Evolutionary conservation across 2,329 filamentous ascomycete genomes (phyloP).

Genomic region (Sphaerulina musiva): DNA sequence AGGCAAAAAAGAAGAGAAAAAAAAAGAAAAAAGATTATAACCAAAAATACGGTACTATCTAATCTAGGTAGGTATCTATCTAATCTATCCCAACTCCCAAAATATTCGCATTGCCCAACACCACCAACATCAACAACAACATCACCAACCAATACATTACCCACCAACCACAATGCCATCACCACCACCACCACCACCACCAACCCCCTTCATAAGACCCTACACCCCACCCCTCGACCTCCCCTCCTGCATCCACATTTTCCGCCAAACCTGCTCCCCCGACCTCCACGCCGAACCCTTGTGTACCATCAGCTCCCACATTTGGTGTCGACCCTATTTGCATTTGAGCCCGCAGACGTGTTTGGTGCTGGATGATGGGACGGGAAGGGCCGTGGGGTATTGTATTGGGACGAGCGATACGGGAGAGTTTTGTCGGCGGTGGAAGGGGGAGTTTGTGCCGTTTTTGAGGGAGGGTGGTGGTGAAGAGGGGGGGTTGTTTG

Average conservation of each 20-base stretch:
- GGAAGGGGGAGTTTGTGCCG: not conserved
- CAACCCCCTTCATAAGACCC: not conserved
- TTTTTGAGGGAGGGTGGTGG: not conserved
- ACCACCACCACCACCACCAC: not conserved
- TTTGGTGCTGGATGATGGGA: conserved; percentile 34
- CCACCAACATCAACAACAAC: no score
- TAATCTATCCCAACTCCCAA: no score
- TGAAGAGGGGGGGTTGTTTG: conserved; percentile 21
- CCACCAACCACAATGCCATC: not conserved
- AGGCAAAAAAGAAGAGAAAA: no score
- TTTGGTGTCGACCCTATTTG: conserved; percentile 33
- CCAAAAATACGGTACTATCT: no score
- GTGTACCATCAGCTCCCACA: conserved; percentile 2
- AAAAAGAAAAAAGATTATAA: no score
- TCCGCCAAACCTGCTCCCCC: not conserved
- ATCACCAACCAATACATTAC: no score
- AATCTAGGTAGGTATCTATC: no score
- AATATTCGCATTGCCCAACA: no score
- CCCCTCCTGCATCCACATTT: not conserved
- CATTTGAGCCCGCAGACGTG: conserved; percentile 29
- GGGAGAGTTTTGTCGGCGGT: not conserved
- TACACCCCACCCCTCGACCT: not conserved
- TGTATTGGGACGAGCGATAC: not conserved
- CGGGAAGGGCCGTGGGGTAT: conserved; percentile 14
- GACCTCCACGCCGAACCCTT: not conserved